These are phyloP conservation scores for Wallacemonas rigidus DNA, from an alignment of 208 protist species.

Conservation along the genomic window DNA sequence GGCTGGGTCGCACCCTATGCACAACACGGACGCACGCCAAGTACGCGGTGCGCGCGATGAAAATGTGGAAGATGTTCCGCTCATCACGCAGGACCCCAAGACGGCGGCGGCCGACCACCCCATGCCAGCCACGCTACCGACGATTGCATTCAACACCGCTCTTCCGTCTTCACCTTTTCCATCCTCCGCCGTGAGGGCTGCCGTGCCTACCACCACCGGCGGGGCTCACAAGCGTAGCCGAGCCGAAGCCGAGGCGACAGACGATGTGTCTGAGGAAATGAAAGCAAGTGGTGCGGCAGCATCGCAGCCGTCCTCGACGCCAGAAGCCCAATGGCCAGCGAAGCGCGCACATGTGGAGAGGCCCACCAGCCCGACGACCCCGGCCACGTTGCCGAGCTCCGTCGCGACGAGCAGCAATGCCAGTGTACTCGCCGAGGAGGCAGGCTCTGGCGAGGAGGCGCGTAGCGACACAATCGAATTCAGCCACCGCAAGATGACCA, in stretches of 20 bases:
- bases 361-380: neutral
- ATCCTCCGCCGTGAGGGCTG: no score
- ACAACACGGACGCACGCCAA: no score
- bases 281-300: neutral
- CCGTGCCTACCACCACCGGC: no score
- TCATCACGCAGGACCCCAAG: neutral
- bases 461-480: neutral
- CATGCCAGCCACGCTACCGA: neutral
- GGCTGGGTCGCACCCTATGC: neutral
- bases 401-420: slow-evolving; percentile 8
- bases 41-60: neutral
- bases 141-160: neutral
- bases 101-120: no score
- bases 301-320: neutral
- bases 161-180: neutral
- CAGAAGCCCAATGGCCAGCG: neutral
- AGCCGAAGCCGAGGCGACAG: slow-evolving; percentile 7
- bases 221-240: neutral
- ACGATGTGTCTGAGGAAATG: neutral
- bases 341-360: neutral
- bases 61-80: neutral
- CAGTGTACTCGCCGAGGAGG: neutral
- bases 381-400: neutral
- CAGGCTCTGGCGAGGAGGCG: neutral
- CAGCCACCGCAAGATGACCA: neutral